Evolutionary conservation across 2,329 filamentous ascomycete genomes (phyloP), one percentile per base, ranked within the genome.

Genomic region (Colletotrichum noveboracense): DNA sequence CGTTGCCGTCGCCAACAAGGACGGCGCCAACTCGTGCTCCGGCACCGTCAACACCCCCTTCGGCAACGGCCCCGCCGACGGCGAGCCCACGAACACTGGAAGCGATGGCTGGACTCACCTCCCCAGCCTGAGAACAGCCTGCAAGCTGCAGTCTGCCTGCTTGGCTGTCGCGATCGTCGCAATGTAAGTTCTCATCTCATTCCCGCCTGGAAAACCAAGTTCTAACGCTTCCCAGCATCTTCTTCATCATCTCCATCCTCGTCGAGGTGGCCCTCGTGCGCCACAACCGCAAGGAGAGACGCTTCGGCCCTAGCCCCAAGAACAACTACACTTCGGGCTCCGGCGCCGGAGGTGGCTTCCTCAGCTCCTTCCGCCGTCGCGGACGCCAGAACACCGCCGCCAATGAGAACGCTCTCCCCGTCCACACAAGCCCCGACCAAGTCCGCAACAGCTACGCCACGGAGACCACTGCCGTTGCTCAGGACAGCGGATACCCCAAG

Each of bases 81-180:
- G 86, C 30, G 85, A 88, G 43, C 88, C 89, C 38, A 83, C 85
- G n/a, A 85, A 86, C 26, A 86, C 85, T 75, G 85, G 88, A n/a
- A 85, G 87, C 58, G 86, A 86, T 79, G 87, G 87, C 43, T 91
- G 91, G 76, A 86, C 85, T 21, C 79, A 80, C 12, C 81, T 91
- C 61, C 89, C 89, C 3, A 88, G 83, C 62, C 88, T 87, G 76
- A 82, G 80, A 52, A 84, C 84, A 9, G 92, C 93, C 1, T 98
- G 96, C 87, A 89, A 89, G 75, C 87, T 98, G 79, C 92, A 98
- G 85, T 95, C 93, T 66, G 95, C 93, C 60, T 91, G 89, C 76
- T 93, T 98, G 78, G 94, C 94, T 5, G 92, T 97, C 18, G 87
- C 96, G 34, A 94, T 98, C 76, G 91, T 96, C 72, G 94, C 90